Base-by-base conservation (phyloP, 768 basidiomycete species). In the Tulasnella sp. region DNA sequence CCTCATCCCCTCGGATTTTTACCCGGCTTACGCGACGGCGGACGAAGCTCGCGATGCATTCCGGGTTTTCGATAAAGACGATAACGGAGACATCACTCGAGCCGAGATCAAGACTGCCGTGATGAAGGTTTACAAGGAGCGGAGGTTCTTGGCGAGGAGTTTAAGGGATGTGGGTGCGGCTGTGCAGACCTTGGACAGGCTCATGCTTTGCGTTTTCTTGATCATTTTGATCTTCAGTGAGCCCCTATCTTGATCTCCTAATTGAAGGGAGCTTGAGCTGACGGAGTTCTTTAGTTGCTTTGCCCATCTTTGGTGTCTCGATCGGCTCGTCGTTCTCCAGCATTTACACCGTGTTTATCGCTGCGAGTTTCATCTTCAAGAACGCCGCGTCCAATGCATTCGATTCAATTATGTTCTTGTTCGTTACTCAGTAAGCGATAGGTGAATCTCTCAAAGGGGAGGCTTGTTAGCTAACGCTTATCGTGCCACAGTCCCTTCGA, bases 361-460 rank as follows among this genome's bases (percentile, higher is more conserved):
- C 91, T 7, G 90, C 90, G 14, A 93, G 92, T 83, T 95, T 95
- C 82, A 88, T 95, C 81, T 95, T 95, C 88, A 94, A 93, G 86
- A 89, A 87, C 81, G 85, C 93, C 6, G 92, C 93, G 31, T 90
- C 91, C 80, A 88, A 85, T 77, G 91, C 91, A 24, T 95, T 95
- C 82, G 93, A 94, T 84, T 88, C 93, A 38, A 91, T 94, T 82
- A 92, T 94, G 88, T 93, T 95, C 84, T 84, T 94, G 81, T 94
- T 94, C 83, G 93, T 94, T 56, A 92, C 93, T 3, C 94, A 95
- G 93, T 93, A 81, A 81, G 92, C 86, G 38, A n/a, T 68, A 24
- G 39, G 31, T 77, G 62, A 24, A 8, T 4, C 62, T 68, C 62
- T 6, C 2, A 68, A 6, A 68, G 2, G 62, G 62, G 4, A 39